Evolutionary conservation across 257 asterid species (phyloP), one percentile per base, ranked within the genome.

Genomic region (Haberlea rhodopensis): DNA sequence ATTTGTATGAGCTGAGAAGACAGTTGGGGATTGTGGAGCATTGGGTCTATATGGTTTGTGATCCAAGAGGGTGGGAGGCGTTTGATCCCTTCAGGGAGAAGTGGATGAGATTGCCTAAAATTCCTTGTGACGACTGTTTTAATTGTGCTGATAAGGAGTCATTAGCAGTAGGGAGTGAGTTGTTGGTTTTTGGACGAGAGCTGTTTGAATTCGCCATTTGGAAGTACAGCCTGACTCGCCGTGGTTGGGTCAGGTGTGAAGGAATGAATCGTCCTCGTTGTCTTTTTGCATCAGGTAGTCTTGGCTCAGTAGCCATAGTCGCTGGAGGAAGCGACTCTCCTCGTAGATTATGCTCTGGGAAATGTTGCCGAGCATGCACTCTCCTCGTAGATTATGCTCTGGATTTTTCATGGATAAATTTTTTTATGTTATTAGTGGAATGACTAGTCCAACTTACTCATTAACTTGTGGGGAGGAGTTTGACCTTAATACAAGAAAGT

Each of bases 51-150:
- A 83, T 89, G 89, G 94, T 89, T 26, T 85, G 94, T 79, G 97
- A 90, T 71, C 97, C 94, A 0, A 79, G 95, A 79, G 97, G 87
- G 46, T 90, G 97, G 97, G 97, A 90, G 77, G 97, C 94, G 0
- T 90, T 90, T 29, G 91, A 90, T 72, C 95, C 91, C 34, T 81
- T 79, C 51, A 73, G 83, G 48, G 72, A 87, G 16, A 90, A 79
- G 61, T 90, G 97, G 97, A 80, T 78, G 83, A 79, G 80, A 57
- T 73, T 87, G 76, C 97, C 95, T 0, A 90, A 78, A 60, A 82
- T 90, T 29, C 96, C 97, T 0, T 90, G 96, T 49, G 97, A 90
- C 65, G 92, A 87, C 48, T 90, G 97, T 70, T 90, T 90, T 31
- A 85, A 87, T 69, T 76, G 63, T 34, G 92, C 92, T 1, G 97